Evolutionary conservation across 345 rosid species (phyloP), one percentile per base, ranked within the genome.

Genomic region (Psidium friedrichsthalianum): DNA sequence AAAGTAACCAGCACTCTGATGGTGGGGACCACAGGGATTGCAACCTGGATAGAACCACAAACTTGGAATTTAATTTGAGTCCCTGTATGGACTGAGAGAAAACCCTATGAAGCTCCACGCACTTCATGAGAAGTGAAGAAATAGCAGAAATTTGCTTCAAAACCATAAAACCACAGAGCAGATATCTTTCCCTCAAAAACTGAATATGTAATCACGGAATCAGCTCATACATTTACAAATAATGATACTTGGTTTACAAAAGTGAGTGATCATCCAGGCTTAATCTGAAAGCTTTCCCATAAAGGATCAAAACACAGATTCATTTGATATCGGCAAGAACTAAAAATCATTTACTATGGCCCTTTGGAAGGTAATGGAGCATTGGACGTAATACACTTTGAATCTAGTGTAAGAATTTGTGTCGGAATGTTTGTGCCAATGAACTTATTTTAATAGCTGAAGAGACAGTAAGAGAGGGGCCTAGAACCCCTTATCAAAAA

Each of bases 11-110:
- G 85, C 44, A 97, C 99, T 85, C 92, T 94, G 88, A 97, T 94
- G 44, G 99, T 95, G 2, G 99, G 99, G 85, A 97, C 92, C 90
- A 97, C 98, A 3, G 99, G 99, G 55, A 97, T 96, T 81, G 99
- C 98, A 88, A 96, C 98, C 99, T 97, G 93, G 55, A 87, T 32
- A 83, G 82, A 84, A 55, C 51, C n/a, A 84, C 57, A 47, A 49
- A 59, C 44, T 27, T 36, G 85, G 44, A 11, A 87, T 18, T 20
- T 6, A 21, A 59, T 15, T 27, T 51, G 29, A 53, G 54, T 27
- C 54, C 36, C 58, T 20, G 32, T 29, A 82, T 82, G 56, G 22
- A 82, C 84, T 10, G 18, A 53, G 36, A 53, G 25, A 69, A 32
- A 32, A 69, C 47, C 47, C 80, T 36, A 18, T 32, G 18, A 36